phyloP scores from a whole-genome alignment of 345 rosid genomes.

The Lenwebbia sp. region DNA sequence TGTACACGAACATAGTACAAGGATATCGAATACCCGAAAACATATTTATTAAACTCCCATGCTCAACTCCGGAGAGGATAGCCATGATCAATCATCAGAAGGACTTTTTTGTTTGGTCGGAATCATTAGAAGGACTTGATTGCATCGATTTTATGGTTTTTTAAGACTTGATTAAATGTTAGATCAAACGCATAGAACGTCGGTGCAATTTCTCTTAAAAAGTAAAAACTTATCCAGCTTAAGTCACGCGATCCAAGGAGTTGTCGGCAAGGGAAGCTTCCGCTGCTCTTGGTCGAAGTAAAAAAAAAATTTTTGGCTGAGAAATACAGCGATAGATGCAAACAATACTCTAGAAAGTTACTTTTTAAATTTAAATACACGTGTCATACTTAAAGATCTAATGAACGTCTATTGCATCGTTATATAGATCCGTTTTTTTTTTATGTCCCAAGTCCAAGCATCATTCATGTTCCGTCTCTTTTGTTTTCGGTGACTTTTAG shows the following conservation, averaged over 20 bases:
- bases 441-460: neutral
- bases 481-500: neutral
- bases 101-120: too few species aligned
- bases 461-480: neutral
- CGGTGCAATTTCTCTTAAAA: neutral
- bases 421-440: neutral
- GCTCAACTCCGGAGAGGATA: too few species aligned
- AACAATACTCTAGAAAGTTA: neutral
- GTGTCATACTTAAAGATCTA: neutral
- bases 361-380: neutral
- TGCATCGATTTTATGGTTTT: neutral
- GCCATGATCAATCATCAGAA: neutral
- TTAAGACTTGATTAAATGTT: neutral
- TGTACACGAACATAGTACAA: too few species aligned
- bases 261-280: neutral
- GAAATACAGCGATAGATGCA: neutral
- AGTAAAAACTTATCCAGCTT: neutral
- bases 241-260: neutral
- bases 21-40: too few species aligned
- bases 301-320: too few species aligned
- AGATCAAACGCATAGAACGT: fast-evolving
- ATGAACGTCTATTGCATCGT: neutral
- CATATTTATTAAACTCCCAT: too few species aligned
- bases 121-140: neutral
- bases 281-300: neutral